Conservation (phyloP, 1,139 yeast genomes). For the Suhomyces yuchorum region DNA sequence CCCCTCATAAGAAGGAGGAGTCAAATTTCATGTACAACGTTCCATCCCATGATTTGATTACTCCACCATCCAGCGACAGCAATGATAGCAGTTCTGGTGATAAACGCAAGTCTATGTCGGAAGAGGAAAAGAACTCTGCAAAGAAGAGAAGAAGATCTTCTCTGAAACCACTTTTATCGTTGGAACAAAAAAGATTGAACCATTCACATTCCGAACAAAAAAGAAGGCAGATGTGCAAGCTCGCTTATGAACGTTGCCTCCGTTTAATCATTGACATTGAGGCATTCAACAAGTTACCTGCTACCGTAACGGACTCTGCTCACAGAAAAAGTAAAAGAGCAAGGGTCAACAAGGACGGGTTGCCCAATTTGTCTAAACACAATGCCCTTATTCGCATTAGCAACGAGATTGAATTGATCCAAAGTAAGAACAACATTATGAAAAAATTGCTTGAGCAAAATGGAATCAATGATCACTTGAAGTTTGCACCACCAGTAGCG, state of each 20-base stretch:
- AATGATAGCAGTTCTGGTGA: conserved; percentile 34
- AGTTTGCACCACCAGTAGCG: conserved; percentile 14
- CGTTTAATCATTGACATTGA: conserved; percentile 45
- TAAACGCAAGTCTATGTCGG: conserved; percentile 20
- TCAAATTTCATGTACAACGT: conserved; percentile 7
- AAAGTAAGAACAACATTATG: conserved; percentile 37
- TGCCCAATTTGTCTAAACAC: conserved; percentile 51
- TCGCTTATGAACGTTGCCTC: conserved; percentile 56
- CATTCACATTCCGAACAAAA: conserved; percentile 79
- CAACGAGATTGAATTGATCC: conserved; percentile 41
- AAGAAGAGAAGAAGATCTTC: conserved; percentile 36
- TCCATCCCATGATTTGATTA: conserved; percentile 16
- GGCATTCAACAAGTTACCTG: conserved; percentile 36
- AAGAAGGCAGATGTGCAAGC: conserved; percentile 70
- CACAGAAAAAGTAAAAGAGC: conserved; percentile 44
- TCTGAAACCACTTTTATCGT: conserved; percentile 53
- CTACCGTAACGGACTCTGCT: conserved; percentile 21
- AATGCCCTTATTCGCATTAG: conserved; percentile 48
- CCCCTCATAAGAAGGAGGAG: conserved; percentile 29
- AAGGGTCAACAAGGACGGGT: conserved; percentile 47
- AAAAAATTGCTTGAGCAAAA: conserved; percentile 22
- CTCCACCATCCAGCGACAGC: conserved; percentile 51
- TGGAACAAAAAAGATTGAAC: conserved; percentile 69
- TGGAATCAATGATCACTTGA: conserved; percentile 17
- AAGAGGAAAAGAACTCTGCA: conserved; percentile 14